Base-by-base conservation (phyloP, 257 asterid genomes). In the Rehmannia glutinosa region DNA sequence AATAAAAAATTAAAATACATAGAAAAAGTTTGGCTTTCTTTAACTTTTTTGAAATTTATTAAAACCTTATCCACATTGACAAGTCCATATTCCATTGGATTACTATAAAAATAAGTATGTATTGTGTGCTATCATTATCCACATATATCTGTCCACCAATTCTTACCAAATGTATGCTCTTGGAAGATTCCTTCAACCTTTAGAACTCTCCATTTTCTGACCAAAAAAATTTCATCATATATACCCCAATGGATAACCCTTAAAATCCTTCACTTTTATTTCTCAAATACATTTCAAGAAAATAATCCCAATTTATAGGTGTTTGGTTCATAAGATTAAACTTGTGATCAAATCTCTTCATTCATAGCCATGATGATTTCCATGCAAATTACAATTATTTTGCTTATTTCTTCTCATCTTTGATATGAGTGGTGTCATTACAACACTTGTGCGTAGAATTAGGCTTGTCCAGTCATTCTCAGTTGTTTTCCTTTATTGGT, bases 401-500 rank as follows among this genome's bases (percentile, higher is more conserved):
- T n/a, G n/a, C n/a, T n/a, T n/a, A n/a, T n/a, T n/a, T n/a, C n/a
- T n/a, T n/a, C n/a, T n/a, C n/a, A n/a, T n/a, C n/a, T n/a, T n/a
- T n/a, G n/a, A n/a, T n/a, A n/a, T n/a, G n/a, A n/a, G n/a, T n/a
- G n/a, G n/a, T n/a, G n/a, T n/a, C 38, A 72, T 9, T 28, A 23
- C 56, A 12, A 0, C 38, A 68, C 32, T 5, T 50, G 17, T 64
- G 12, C 52, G 73, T 75, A 77, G 78, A 80, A 68, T 79, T 73
- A 68, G 74, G 59, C 86, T 80, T 51, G 55, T 82, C 62, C 88
- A 82, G 56, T 80, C 86, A 21, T 84, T 82, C 68, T 84, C 87
- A 10, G 90, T 84, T 15, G 82, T 71, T 70, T 82, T 81, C 64
- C 58, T 80, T 0, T 85, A 82, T 56, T 85, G 88, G 87, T 82